Evolutionary conservation across 83 land plant species (phyloP), one percentile per base, ranked within the genome.

Genomic region (Diphasiastrum complanatum): DNA sequence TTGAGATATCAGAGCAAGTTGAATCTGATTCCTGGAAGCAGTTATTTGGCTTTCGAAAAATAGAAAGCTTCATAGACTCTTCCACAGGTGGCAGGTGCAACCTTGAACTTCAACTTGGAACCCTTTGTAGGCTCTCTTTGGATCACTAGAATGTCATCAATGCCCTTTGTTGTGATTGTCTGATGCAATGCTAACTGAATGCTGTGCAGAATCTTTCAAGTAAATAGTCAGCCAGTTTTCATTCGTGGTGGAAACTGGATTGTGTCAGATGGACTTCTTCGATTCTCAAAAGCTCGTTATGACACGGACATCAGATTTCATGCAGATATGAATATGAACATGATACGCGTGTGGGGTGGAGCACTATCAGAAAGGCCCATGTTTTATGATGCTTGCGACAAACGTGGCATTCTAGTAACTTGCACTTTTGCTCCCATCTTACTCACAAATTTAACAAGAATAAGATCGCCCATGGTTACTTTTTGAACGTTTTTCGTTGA

Each of bases 231-330:
- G 47, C 95, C 81, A n/a, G 61, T 92, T 34, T 92, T 85, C 58
- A 87, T 92, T 40, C 85, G 97, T 68, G 97, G 97, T 24, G 97
- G 95, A 29, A 92, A 92, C 53, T 92, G 95, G 95, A 92, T 87
- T 43, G 69, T 92, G 27, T 92, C 97, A 8, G 97, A 92, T 79
- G 95, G 91, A 14, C 68, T 92, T 47, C 70, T 92, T 14, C 79
- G 97, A 24, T 85, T 92, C 45, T 82, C 97, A 24, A 70, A 85
- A 50, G 70, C 81, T 32, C 84, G 97, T 31, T 92, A 92, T 45
- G 33, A 79, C 58, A 72, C 95, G 43, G 97, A 92, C 40, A 83
- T 92, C 29, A 81, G 77, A 48, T 92, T 92, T 48, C 97, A 92
- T 79, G 97, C 97, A 3, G 85, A 87, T 52, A 92, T 92, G 97